Evolutionary conservation across 768 basidiomycete species (phyloP).

Genomic region (Tephrocybe sp.): DNA sequence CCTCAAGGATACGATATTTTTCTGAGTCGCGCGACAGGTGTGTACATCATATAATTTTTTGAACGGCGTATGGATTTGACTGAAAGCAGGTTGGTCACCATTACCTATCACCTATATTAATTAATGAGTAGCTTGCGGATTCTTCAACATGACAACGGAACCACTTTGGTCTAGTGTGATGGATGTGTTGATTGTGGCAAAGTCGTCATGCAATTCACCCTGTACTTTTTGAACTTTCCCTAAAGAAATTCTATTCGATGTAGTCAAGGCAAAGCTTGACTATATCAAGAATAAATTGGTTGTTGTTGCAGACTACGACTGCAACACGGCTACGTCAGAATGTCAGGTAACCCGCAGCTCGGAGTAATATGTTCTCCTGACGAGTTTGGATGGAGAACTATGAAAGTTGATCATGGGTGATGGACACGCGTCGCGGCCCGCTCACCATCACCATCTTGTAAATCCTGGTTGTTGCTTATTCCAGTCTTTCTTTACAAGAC

Average conservation of each 20-base stretch:
- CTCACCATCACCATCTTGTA: slow-evolving; percentile 1
- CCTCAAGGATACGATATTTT: slow-evolving; percentile 66
- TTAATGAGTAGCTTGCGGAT: neutral
- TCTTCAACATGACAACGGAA: neutral
- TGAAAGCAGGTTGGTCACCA: neutral
- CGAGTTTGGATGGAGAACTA: neutral
- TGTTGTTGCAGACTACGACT: too few species aligned
- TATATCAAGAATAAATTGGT: neutral
- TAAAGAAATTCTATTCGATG: neutral
- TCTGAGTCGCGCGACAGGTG: slow-evolving; percentile 36
- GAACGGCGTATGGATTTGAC: neutral
- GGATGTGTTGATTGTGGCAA: neutral
- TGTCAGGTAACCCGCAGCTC: neutral
- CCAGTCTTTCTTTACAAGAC: neutral
- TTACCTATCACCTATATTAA: too few species aligned
- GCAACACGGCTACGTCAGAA: neutral
- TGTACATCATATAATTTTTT: neutral
- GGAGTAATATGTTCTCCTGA: too few species aligned
- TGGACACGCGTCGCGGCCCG: neutral
- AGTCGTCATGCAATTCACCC: neutral
- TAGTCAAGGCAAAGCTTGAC: neutral
- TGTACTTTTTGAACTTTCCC: neutral
- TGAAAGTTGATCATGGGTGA: neutral
- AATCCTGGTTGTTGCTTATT: neutral
- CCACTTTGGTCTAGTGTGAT: neutral